Conservation (phyloP, 768 basidiomycete genomes). For the Pleurotus djamor region DNA sequence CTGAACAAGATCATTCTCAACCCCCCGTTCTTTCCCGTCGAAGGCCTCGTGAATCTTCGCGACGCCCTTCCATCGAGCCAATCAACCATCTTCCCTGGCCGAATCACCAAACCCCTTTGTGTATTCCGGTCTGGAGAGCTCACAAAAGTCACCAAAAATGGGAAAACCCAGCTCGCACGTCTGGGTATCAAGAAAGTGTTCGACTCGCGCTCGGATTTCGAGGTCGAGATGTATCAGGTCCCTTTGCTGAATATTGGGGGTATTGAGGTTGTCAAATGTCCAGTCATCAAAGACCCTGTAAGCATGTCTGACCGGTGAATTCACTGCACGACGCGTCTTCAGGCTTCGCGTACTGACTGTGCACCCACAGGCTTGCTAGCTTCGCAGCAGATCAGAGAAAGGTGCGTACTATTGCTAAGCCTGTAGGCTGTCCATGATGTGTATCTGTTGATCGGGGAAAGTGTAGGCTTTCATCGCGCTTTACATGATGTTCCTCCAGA, state of each 20-base stretch:
- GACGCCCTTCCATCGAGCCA: constrained; percentile 22
- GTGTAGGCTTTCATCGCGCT: constrained; percentile 26
- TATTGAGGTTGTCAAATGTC: constrained; percentile 24
- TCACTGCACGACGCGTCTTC: background rate
- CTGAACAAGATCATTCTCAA: constrained; percentile 10
- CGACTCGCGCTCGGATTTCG: constrained; percentile 34
- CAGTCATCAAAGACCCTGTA: constrained; percentile 21
- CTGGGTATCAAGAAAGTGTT: constrained; percentile 35
- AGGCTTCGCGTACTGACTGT: background rate
- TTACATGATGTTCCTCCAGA: constrained; percentile 27
- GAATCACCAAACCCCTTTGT: constrained; percentile 22
- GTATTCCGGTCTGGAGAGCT: constrained; percentile 40
- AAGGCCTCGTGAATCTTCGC: constrained; percentile 38
- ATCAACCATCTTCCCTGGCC: constrained; percentile 10
- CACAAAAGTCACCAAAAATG: constrained; percentile 27
- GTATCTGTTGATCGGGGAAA: background rate
- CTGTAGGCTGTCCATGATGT: background rate
- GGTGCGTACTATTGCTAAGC: constrained; percentile 13
- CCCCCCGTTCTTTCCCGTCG: constrained; percentile 35
- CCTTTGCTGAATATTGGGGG: constrained; percentile 25
- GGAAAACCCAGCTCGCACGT: constrained; percentile 26
- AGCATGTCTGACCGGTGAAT: constrained; percentile 13
- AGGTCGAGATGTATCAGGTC: constrained; percentile 29
- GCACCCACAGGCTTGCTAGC: constrained; percentile 17
- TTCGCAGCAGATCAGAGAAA: constrained; percentile 21